Percentiles rank a stretch among this genome's conserved stretches.
These are phyloP conservation scores for Fonsecaea pedrosoi DNA, from an alignment of 2,329 filamentous ascomycete species.

Conservation along the genomic window DNA sequence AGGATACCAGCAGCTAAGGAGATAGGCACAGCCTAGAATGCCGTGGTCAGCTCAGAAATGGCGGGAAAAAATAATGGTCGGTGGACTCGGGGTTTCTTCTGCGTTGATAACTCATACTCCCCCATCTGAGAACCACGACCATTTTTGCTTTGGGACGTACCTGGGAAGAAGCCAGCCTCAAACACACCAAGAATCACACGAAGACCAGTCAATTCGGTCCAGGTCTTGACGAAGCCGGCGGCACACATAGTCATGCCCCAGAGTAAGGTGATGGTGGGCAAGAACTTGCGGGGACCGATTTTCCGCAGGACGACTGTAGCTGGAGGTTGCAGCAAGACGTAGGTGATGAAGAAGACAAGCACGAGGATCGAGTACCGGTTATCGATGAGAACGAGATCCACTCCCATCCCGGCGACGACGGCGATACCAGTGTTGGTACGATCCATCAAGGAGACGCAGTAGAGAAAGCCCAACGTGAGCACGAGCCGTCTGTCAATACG, in stretches of 20 bases:
- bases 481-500: constrained; percentile 72
- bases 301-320: constrained; percentile 73
- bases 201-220: constrained; percentile 15
- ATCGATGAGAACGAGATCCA: constrained; percentile 35
- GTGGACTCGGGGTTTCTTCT: constrained; percentile 43
- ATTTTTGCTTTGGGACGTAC: constrained; percentile 34
- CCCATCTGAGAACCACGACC: constrained; percentile 71
- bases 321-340: constrained; percentile 73
- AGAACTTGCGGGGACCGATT: constrained; percentile 56
- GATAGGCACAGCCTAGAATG: constrained; percentile 72
- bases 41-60: constrained; percentile 47
- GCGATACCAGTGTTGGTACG: constrained; percentile 76
- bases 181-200: constrained; percentile 19
- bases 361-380: constrained; percentile 65
- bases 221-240: constrained; percentile 31
- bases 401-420: constrained; percentile 66
- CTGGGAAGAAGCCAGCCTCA: constrained; percentile 32
- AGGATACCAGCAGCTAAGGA: constrained; percentile 77
- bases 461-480: constrained; percentile 68
- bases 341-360: constrained; percentile 76
- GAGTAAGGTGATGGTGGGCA: constrained; percentile 12
- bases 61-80: neutral
- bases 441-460: constrained; percentile 82
- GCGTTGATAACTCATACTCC: constrained; percentile 66
- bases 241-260: constrained; percentile 45